A percentile compares a stretch with the other conserved stretches of the same genome.
phyloP scores from a whole-genome alignment of 129 eudicot species.

The Arctium lappa region DNA sequence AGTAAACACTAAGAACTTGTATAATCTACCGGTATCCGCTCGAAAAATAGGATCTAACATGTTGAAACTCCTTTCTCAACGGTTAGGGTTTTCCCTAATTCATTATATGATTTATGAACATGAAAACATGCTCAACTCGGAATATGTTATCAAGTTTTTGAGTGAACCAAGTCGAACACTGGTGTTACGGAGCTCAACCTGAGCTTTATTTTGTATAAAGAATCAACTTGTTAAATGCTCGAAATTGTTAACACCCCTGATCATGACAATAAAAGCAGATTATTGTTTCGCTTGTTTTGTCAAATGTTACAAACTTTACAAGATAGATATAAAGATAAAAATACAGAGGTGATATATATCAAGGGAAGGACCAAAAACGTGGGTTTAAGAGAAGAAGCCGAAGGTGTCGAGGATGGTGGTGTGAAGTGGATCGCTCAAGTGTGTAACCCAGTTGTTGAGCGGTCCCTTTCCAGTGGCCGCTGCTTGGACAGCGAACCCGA shows the following conservation, averaged over 20 bases:
- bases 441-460: constrained; percentile 99
- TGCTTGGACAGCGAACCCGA: constrained; percentile 96
- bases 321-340: background rate
- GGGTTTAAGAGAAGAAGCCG: constrained; percentile 57
- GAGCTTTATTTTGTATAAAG: background rate
- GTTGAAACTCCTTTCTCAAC: too few relatives aligned
- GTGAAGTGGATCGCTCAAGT: constrained; percentile 97
- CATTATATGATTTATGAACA: too few relatives aligned
- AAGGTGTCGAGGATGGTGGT: constrained; percentile 94
- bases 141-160: background rate
- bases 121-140: too few relatives aligned
- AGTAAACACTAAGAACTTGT: too few relatives aligned
- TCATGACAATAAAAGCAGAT: constrained; percentile 15
- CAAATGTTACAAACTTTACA: constrained; percentile 27
- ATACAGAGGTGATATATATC: constrained; percentile 5
- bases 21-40: too few relatives aligned
- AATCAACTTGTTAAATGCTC: background rate
- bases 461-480: constrained; percentile 99
- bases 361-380: background rate
- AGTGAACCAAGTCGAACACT: background rate
- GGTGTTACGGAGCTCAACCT: background rate
- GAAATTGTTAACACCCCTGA: background rate
- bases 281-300: constrained; percentile 6
- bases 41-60: too few relatives aligned
- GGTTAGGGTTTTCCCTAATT: too few relatives aligned